Evolutionary conservation across 2,329 filamentous ascomycete genomes (phyloP).

Genomic region (Verticillium alfalfae): DNA sequence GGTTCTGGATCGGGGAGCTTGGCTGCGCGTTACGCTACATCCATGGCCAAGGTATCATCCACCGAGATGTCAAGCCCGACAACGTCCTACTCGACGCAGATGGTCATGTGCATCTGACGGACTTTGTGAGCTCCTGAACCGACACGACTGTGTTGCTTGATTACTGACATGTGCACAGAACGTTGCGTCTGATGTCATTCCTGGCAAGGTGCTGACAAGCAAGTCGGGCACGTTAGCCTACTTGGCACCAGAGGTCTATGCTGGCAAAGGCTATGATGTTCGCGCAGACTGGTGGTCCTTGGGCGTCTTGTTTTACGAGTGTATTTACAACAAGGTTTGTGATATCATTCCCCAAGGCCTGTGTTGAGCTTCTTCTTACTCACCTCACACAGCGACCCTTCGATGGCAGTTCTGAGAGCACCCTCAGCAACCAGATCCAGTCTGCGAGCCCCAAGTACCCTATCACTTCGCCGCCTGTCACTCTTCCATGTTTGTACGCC

Average conservation of each 20-base stretch:
- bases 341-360: not conserved
- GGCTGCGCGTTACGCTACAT: slow-evolving; percentile 87
- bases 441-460: slow-evolving; percentile 81
- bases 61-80: slow-evolving; percentile 87
- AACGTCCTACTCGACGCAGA: slow-evolving; percentile 84
- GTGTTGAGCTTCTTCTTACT: not conserved
- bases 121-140: slow-evolving; percentile 65
- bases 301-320: slow-evolving; percentile 97
- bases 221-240: slow-evolving; percentile 97
- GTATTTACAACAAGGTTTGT: slow-evolving; percentile 94
- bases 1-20: slow-evolving; percentile 94
- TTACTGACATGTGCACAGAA: slow-evolving; percentile 57
- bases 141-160: slow-evolving; percentile 17
- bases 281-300: slow-evolving; percentile 99
- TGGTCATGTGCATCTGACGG: slow-evolving; percentile 93
- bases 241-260: slow-evolving; percentile 90
- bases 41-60: slow-evolving; percentile 80
- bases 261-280: slow-evolving; percentile 79
- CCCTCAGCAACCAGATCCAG: slow-evolving; percentile 73
- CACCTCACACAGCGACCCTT: slow-evolving; percentile 67
- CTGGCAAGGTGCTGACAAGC: slow-evolving; percentile 79
- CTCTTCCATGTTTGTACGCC: slow-evolving; percentile 80
- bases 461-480: slow-evolving; percentile 87
- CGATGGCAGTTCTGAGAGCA: slow-evolving; percentile 79
- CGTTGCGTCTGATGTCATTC: slow-evolving; percentile 87